These are phyloP conservation scores for Globisporangium cylindrosporum DNA, from an alignment of 352 stramenopile genomes.

Conservation along the genomic window DNA sequence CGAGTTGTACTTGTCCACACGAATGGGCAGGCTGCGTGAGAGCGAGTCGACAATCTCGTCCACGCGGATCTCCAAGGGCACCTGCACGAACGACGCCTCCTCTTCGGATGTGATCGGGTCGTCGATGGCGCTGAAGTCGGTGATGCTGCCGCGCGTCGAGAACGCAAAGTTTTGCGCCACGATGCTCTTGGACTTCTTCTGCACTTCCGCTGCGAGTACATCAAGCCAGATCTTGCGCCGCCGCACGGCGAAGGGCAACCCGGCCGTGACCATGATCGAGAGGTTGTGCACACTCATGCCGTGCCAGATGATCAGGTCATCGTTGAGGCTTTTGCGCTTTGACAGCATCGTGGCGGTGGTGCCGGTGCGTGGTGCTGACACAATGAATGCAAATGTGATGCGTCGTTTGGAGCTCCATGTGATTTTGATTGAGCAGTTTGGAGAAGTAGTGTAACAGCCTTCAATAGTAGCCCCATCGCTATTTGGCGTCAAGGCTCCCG, in stretches of 20 bases:
- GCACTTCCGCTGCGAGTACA: slow-evolving; percentile 41
- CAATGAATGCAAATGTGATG: no score
- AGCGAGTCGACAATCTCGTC: slow-evolving; percentile 30
- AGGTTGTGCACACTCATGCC: slow-evolving; percentile 56
- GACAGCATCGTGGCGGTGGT: slow-evolving; percentile 27
- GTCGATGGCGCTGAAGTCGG: slow-evolving; percentile 8
- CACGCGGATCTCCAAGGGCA: slow-evolving; percentile 23
- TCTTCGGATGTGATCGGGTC: slow-evolving; percentile 17
- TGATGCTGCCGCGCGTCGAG: slow-evolving; percentile 23
- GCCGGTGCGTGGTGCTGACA: no score
- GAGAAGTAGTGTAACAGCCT: no score
- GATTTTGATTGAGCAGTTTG: no score
- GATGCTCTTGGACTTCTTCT: slow-evolving; percentile 48
- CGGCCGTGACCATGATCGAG: slow-evolving; percentile 28
- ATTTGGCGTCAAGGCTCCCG: no score
- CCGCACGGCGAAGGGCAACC: slow-evolving; percentile 33
- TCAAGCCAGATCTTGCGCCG: slow-evolving; percentile 53
- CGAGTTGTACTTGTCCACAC: slow-evolving; percentile 33
- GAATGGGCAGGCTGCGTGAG: slow-evolving; percentile 27
- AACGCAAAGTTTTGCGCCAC: slow-evolving; percentile 46
- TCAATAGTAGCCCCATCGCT: no score
- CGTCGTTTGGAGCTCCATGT: no score
- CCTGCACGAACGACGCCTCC: slow-evolving; percentile 20
- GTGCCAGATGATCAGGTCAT: slow-evolving; percentile 53
- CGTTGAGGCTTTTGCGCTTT: slow-evolving; percentile 48